Conservation (phyloP, 768 basidiomycete species). For the Mycena leptocephala region DNA sequence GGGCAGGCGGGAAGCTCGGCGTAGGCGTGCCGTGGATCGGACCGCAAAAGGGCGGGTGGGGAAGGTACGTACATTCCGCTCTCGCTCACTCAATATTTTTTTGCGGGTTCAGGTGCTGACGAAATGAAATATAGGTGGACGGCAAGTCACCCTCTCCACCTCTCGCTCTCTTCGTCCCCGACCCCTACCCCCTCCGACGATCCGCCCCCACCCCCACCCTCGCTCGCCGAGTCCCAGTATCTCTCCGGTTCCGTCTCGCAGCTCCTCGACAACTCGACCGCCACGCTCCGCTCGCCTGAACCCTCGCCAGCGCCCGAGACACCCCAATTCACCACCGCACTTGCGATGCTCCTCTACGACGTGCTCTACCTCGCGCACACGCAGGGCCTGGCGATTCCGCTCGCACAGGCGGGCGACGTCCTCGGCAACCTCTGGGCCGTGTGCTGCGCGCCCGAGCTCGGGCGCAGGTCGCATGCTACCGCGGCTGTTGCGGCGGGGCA, state of each 20-base stretch:
- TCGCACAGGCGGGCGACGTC: slow-evolving; percentile 83
- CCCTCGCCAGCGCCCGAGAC: too few relatives aligned
- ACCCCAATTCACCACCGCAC: too few relatives aligned
- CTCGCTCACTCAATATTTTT: not conserved
- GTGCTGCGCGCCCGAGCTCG: slow-evolving; percentile 83
- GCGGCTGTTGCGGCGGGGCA: too few relatives aligned
- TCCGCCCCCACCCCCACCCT: not conserved
- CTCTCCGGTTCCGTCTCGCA: slow-evolving; percentile 32
- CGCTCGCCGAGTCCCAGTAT: slow-evolving; percentile 24
- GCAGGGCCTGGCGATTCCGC: too few relatives aligned
- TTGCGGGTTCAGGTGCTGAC: not conserved
- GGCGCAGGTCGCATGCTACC: slow-evolving; percentile 50
- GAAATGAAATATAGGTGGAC: slow-evolving; percentile 6
- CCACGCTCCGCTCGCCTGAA: too few relatives aligned
- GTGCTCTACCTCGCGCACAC: too few relatives aligned
- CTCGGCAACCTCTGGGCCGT: slow-evolving; percentile 86
- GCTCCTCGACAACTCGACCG: too few relatives aligned
- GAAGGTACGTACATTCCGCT: slow-evolving; percentile 59
- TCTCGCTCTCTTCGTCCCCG: slow-evolving; percentile 28
- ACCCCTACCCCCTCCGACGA: too few relatives aligned
- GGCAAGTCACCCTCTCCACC: slow-evolving; percentile 33
- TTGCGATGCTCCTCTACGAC: too few relatives aligned
- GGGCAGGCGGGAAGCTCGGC: too few relatives aligned
- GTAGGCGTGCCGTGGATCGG: too few relatives aligned
- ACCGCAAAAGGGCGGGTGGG: slow-evolving; percentile 88